Base-by-base conservation (phyloP, 768 basidiomycete species). In the Solioccasus polychromus region DNA sequence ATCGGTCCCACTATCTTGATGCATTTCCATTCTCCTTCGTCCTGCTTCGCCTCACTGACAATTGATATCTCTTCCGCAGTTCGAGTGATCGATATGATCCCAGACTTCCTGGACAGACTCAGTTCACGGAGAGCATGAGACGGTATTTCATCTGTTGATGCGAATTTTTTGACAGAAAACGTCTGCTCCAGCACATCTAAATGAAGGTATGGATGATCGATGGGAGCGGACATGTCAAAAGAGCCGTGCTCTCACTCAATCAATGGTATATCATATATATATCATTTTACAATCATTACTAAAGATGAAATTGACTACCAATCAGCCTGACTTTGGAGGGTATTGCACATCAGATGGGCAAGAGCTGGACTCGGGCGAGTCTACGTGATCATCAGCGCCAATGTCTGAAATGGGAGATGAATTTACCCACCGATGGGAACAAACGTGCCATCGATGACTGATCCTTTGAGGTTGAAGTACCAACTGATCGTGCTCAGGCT, bases 381-480 rank as follows among this genome's bases (percentile, higher is more conserved):
- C 84, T 86, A 34, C 24, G 18, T 22, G 36, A 22, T 34, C 25
- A 31, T 53, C 23, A 59, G 24, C 36, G 31, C 24, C 8, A 12
- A 31, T 14, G 4, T 35, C 39, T 24, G 15, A 23, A 19, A 3
- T 40, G n/a, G 15, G 12, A 42, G 18, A 19, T n/a, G 10, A 39
- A 12, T 34, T 35, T n/a, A 28, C 75, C 40, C 51, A 85, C 83
- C 55, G 45, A 85, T 84, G 5, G 77, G 72, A 23, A 79, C 66
- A 48, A 86, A 85, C 3, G 54, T 54, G 12, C 86, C 86, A 56
- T 87, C 84, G 39, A 86, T 73, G 23, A 78, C 57, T n/a, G 82
- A 83, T 34, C 85, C 85, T 57, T 72, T 66, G 45, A 84, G 47
- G 55, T 85, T 74, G 68, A 80, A 83, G 61, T 83, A 84, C 74